Conservation (phyloP, 768 basidiomycete species). For the Boletus vinaceobasis region DNA sequence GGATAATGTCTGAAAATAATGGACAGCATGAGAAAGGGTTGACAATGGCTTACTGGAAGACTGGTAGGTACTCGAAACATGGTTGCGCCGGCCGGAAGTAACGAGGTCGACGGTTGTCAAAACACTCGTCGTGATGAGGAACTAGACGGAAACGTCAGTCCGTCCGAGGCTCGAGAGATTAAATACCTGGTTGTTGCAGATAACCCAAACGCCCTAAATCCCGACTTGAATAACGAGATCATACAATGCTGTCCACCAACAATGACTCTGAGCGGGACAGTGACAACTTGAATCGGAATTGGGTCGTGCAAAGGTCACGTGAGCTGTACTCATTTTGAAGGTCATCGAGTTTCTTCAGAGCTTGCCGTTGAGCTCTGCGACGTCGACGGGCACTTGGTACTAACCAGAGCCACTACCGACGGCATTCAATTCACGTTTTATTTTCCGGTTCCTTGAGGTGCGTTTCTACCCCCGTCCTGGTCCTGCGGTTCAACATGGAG, state of each 20-base stretch:
- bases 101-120: conserved; percentile 10
- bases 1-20: background rate
- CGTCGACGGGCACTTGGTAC: background rate
- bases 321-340: conserved; percentile 15
- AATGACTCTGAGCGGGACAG: background rate
- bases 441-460: conserved; percentile 10
- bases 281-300: background rate
- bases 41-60: background rate
- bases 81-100: background rate
- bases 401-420: background rate
- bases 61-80: too few relatives aligned
- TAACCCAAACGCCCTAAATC: background rate
- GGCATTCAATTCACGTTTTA: background rate
- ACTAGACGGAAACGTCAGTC: background rate
- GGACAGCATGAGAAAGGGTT: background rate
- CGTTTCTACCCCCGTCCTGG: background rate
- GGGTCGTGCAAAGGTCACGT: conserved; percentile 14
- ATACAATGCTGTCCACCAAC: background rate
- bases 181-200: background rate
- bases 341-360: conserved; percentile 2
- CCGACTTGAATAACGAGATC: background rate
- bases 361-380: conserved; percentile 10
- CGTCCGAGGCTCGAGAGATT: background rate
- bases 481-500: background rate
- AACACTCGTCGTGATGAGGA: conserved; percentile 17